Conservation (phyloP, 768 basidiomycete species). For the Leucocoprinus sp. region DNA sequence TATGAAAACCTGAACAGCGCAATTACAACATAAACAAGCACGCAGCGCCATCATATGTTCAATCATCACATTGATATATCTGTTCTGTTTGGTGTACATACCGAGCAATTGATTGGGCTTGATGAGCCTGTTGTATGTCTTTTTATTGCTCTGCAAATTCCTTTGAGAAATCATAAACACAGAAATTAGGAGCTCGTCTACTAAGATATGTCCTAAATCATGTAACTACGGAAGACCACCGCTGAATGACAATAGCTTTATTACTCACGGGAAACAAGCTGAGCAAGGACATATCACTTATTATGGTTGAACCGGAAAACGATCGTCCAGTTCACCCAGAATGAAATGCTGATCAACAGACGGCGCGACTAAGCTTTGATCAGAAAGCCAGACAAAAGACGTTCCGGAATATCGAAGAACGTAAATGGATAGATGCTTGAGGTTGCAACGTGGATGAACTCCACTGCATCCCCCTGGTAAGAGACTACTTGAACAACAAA, state of each 20-base stretch:
- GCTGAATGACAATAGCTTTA: not conserved
- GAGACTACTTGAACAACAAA: conserved; percentile 31
- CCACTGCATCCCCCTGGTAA: conserved; percentile 34
- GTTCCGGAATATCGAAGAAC: conserved; percentile 40
- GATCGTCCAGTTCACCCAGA: too few relatives aligned
- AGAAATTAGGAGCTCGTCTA: conserved; percentile 41
- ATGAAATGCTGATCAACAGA: conserved; percentile 37
- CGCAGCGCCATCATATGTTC: not conserved
- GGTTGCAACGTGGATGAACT: conserved; percentile 27
- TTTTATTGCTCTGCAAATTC: conserved; percentile 26
- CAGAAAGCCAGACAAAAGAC: conserved; percentile 17
- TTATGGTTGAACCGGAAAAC: too few relatives aligned
- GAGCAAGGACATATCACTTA: not conserved
- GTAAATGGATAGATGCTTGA: conserved; percentile 26
- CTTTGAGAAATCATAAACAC: conserved; percentile 36
- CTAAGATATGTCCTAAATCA: conserved; percentile 35
- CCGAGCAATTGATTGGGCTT: too few relatives aligned
- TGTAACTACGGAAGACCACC: conserved; percentile 35
- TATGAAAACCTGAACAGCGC: not conserved
- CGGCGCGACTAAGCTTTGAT: conserved; percentile 30
- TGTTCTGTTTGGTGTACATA: too few relatives aligned
- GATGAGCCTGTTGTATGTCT: too few relatives aligned
- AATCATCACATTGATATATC: too few relatives aligned
- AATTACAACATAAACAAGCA: not conserved
- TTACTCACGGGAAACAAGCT: not conserved